A percentile compares a stretch with the other conserved stretches of the same genome.
phyloP scores from a whole-genome alignment of 768 basidiomycete species.

The Boletus patriciae region DNA sequence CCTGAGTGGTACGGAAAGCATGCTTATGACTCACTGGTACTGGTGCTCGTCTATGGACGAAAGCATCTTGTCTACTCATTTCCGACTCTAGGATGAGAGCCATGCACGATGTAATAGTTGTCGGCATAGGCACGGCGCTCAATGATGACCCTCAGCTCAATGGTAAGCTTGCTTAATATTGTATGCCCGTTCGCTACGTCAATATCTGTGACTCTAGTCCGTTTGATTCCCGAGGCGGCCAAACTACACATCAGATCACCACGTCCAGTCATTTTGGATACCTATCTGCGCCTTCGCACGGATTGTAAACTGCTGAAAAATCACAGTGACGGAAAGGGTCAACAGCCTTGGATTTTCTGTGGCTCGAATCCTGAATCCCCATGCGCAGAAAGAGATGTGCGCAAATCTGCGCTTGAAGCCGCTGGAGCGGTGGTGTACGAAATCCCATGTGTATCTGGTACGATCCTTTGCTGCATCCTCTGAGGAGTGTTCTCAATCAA shows the following conservation, averaged over 20 bases:
- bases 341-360: slow-evolving; percentile 74
- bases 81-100: slow-evolving; percentile 70
- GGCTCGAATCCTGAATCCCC: slow-evolving; percentile 15
- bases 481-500: not conserved
- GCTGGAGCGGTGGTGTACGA: slow-evolving; percentile 70
- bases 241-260: slow-evolving; percentile 51
- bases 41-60: not conserved
- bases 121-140: slow-evolving; percentile 86
- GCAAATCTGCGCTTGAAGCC: slow-evolving; percentile 47
- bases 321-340: slow-evolving; percentile 54
- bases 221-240: slow-evolving; percentile 48
- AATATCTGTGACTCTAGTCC: slow-evolving; percentile 40
- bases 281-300: slow-evolving; percentile 61
- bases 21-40: slow-evolving; percentile 94
- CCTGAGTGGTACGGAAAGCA: slow-evolving; percentile 82
- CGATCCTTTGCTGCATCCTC: not conserved
- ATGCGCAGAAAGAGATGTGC: slow-evolving; percentile 29
- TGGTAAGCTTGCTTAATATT: slow-evolving; percentile 46
- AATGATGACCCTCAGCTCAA: slow-evolving; percentile 97
- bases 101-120: slow-evolving; percentile 89
- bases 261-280: slow-evolving; percentile 82
- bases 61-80: not conserved
- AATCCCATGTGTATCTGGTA: slow-evolving; percentile 44
- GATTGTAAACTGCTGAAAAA: slow-evolving; percentile 72
- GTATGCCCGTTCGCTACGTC: not conserved